Evolutionary conservation across 441 rosid species (phyloP), one percentile per base, ranked within the genome.

Genomic region (Erodium texanum): DNA sequence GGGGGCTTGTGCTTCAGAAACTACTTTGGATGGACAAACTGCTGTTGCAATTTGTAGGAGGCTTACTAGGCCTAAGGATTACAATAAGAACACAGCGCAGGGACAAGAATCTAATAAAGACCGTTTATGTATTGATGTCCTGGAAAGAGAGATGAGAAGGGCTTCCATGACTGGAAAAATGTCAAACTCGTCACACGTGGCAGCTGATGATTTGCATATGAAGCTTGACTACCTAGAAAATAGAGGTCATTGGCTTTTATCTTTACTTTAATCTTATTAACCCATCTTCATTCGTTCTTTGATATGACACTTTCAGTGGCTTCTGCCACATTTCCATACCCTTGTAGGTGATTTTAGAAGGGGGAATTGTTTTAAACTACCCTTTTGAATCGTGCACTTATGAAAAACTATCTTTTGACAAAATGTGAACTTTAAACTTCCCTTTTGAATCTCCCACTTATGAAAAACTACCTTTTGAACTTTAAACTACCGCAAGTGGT

Each of bases 61-160:
- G 66, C 52, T 66, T 41, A 79, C 80, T 4, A 65, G 80, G 68
- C 74, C 68, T 18, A 79, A 79, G 68, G 82, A 79, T 41, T 79
- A 73, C 64, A 3, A 71, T 12, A 73, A 71, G 50, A 71, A 73
- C 16, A 74, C 56, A 20, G 71, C 69, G 72, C 76, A 74, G 54
- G 75, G 82, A 20, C 71, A 71, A 71, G 74, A 58, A 69, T 67
- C 77, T 3, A 73, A 76, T 50, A 79, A 79, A 59, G 78, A 76
- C n/a, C 69, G 70, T 22, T 38, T 79, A 14, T 76, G 78, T 68
- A 76, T 79, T 22, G 74, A 52, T 29, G 64, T 79, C 38, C 76
- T 76, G 7, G 80, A 71, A 67, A 66, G 68, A 23, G 75, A 71
- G 71, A 63, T 66, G 66, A 0, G 62, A 52, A 70, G 78, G 50